phyloP scores from a whole-genome alignment of 1,284 basidiomycete species.

The Ustilago hordei region DNA sequence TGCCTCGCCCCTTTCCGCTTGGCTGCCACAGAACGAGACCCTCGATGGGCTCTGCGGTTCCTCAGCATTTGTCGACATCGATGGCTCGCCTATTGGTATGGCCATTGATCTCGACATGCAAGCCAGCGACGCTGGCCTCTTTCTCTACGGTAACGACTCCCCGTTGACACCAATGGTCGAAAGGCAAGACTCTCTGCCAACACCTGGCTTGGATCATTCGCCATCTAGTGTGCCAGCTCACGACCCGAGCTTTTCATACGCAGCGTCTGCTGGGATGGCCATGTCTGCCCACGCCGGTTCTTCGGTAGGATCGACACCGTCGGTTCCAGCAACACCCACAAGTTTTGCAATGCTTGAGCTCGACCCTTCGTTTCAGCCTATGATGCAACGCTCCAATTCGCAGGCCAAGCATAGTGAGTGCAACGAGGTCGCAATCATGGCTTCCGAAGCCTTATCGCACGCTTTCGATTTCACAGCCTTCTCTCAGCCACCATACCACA shows the following conservation, averaged over 20 bases:
- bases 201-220: constrained; percentile 20
- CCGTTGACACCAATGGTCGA: background rate
- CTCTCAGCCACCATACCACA: constrained; percentile 3
- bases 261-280: background rate
- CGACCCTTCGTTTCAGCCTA: background rate
- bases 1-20: background rate
- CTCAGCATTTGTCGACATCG: constrained; percentile 1
- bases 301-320: constrained; percentile 16
- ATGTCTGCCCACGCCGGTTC: background rate
- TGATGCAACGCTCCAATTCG: background rate
- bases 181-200: constrained; percentile 15
- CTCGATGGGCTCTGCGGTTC: background rate
- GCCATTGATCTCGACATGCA: constrained; percentile 13
- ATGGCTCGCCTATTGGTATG: constrained; percentile 1
- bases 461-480: constrained; percentile 21
- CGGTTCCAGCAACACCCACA: constrained; percentile 20
- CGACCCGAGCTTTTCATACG: background rate
- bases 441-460: constrained; percentile 9
- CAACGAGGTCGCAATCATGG: background rate
- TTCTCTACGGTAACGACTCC: background rate
- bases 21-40: constrained; percentile 10
- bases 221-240: constrained; percentile 2
- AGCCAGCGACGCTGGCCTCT: background rate
- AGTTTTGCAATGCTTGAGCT: constrained; percentile 6
- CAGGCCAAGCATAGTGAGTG: background rate